Evolutionary conservation across 2,329 filamentous ascomycete genomes (phyloP).

Genomic region (Pseudonectria buxi): DNA sequence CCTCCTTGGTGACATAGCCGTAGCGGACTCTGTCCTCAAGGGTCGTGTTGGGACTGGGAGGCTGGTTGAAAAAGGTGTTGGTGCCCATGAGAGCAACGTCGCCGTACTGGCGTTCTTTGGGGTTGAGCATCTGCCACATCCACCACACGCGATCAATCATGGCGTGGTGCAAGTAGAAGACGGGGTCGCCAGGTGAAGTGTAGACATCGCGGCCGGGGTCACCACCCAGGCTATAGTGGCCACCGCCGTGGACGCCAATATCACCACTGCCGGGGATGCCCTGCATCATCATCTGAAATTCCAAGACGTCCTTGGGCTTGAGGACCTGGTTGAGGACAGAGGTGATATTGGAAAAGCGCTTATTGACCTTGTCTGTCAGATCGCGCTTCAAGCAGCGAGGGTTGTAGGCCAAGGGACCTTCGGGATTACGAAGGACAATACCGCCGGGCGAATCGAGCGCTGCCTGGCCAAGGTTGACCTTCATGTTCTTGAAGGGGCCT

Average conservation of each 20-base stretch:
- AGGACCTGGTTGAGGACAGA: slow-evolving; percentile 32
- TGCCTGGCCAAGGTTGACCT: slow-evolving; percentile 34
- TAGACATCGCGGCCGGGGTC: slow-evolving; percentile 36
- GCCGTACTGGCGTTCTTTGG: slow-evolving; percentile 15
- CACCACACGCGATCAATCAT: slow-evolving; percentile 24
- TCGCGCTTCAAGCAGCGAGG: slow-evolving; percentile 37
- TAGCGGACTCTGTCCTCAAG: slow-evolving; percentile 22
- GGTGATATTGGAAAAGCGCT: slow-evolving; percentile 18
- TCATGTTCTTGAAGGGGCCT: slow-evolving; percentile 42
- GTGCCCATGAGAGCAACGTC: slow-evolving; percentile 16
- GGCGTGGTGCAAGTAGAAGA: slow-evolving; percentile 28
- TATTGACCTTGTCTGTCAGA: slow-evolving; percentile 21
- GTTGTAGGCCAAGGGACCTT: slow-evolving; percentile 30
- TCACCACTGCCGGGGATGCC: slow-evolving; percentile 21
- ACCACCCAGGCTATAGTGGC: slow-evolving; percentile 34
- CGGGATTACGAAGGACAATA: slow-evolving; percentile 11
- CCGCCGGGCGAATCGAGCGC: slow-evolving; percentile 23
- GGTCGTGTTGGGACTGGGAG: slow-evolving; percentile 16
- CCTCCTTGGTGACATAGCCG: slow-evolving; percentile 15
- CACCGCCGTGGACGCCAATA: slow-evolving; percentile 30
- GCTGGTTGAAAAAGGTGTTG: slow-evolving; percentile 19
- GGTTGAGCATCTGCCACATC: slow-evolving; percentile 25
- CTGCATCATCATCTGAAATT: slow-evolving; percentile 42
- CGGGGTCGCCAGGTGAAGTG: slow-evolving; percentile 31
- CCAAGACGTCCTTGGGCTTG: slow-evolving; percentile 27